Evolutionary conservation across 225 moss, liverwort and hornwort genomes (phyloP).

Genomic region (Marchantia polymorpha): DNA sequence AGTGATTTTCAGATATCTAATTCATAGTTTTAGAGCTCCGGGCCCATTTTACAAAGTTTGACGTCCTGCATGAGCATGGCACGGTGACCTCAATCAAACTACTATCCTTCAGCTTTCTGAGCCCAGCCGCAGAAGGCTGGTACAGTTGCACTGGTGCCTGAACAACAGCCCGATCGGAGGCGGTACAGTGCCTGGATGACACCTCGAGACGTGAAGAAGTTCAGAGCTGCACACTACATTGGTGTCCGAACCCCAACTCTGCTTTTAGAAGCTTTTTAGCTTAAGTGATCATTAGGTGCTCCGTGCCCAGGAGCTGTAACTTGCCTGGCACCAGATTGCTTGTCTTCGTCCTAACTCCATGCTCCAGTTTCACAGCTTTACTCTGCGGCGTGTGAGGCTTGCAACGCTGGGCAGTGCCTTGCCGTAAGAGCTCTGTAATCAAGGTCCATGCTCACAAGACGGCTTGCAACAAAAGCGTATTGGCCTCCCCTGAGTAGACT

Average conservation of each 20-base stretch:
- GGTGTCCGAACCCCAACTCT: background rate
- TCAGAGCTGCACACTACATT: background rate
- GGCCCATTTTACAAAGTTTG: background rate
- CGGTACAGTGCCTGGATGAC: background rate
- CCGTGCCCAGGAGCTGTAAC: background rate
- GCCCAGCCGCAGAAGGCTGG: background rate
- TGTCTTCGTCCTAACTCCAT: background rate
- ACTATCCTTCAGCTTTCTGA: background rate
- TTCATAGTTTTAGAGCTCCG: background rate
- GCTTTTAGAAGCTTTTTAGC: background rate
- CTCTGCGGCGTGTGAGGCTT: background rate
- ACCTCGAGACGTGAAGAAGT: background rate
- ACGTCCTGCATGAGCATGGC: conserved; percentile 1
- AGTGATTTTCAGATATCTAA: background rate
- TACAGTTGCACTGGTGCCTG: background rate
- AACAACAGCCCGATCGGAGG: background rate
- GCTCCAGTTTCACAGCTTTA: background rate
- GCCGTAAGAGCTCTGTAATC: background rate
- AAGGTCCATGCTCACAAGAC: background rate
- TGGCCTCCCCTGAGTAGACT: background rate
- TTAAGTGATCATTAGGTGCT: background rate
- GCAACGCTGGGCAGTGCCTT: background rate
- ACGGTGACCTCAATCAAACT: background rate
- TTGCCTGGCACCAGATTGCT: background rate
- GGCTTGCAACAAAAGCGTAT: background rate